Base-by-base conservation (phyloP, 805 yeast species). In the Debaryomyces maramus region DNA sequence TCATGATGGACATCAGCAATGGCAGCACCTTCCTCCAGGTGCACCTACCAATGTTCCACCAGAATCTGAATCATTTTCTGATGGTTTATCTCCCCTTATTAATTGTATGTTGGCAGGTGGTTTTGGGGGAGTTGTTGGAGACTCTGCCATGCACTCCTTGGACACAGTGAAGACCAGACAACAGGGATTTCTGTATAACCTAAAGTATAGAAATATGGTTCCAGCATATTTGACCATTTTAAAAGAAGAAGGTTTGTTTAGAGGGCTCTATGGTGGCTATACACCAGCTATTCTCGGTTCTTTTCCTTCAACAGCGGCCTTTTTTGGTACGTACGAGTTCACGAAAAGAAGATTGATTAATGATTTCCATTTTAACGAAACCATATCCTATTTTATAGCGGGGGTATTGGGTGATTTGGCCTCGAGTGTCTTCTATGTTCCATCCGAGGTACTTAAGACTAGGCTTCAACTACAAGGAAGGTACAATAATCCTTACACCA, bases 121-220 rank as follows among this genome's bases (percentile, higher is more conserved):
- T 0, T 64, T 91, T 35, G 99, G 99, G 6, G 99, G 98, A 1
- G 82, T 87, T 39, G 78, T 90, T 27, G 98, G 97, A 10, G 99
- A 91, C 55, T 76, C 93, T 1, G 67, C 80, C 21, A 93, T 93
- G 97, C 97, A 93, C 63, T 90, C 98, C 0, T 65, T 93, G 24
- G 99, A 93, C 58, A 93, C 99, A 0, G 96, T 93, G 22, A 93
- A 93, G 60, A 93, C 99, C 2, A 73, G 99, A 46, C 99, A 93
- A 60, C 99, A 93, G 58, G 98, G 96, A n/a, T 86, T 95, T 3
- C 82, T 86, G 16, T 69, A 73, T 47, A 74, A 74, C 15, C 47
- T 68, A 5, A 85, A 87, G 60, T 91, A 91, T 61, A 75, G 67
- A 44, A 81, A 77, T 52, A 88, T 89, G 83, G 52, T 83, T 6